Evolutionary conservation across 306 rosid genomes (phyloP), one percentile per base, ranked within the genome.

Genomic region (Castanea crenata): DNA sequence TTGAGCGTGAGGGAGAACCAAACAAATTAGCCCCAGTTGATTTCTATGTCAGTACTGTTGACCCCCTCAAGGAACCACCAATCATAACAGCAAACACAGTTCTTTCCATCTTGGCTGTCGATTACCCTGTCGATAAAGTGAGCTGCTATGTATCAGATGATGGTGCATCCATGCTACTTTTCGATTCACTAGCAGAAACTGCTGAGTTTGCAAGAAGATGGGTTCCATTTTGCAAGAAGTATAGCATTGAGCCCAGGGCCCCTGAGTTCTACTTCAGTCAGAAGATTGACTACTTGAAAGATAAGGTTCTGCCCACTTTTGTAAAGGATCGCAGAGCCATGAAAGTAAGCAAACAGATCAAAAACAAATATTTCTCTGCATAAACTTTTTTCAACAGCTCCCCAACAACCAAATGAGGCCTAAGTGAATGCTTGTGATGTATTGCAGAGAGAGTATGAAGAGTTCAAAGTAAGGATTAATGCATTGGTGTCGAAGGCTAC

Each of bases 381-480:
- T 51, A 19, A 27, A 32, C 25, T 56, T 20, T 65, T 12, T 62
- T 71, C 62, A 6, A 23, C 70, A 10, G 38, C 62, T 27, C 11
- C 77, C 34, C 52, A 21, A 51, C 15, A 11, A 27, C 4, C 65
- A 4, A n/a, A 63, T 69, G 58, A 58, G 69, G 55, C 7, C 55
- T 68, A 61, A 56, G 74, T 8, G 13, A 1, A 0, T 46, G 20
- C 27, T 74, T 76, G 65, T 65, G 68, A 62, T 80, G 38, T 49
- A 35, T 73, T 78, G 83, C 81, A 96, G 99, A 96, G 99, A 86
- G 99, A 96, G 75, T 96, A 96, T 57, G 99, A 96, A 78, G 99
- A 96, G 83, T 96, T 96, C 83, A 93, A 93, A 81, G 98, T 96
- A 81, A 89, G 80, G 80, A 85, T 91, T 78, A 96, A 96, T 76